Evolutionary conservation across 2,329 filamentous ascomycete genomes (phyloP), one percentile per base, ranked within the genome.

Genomic region (Helminthosporium solani): DNA sequence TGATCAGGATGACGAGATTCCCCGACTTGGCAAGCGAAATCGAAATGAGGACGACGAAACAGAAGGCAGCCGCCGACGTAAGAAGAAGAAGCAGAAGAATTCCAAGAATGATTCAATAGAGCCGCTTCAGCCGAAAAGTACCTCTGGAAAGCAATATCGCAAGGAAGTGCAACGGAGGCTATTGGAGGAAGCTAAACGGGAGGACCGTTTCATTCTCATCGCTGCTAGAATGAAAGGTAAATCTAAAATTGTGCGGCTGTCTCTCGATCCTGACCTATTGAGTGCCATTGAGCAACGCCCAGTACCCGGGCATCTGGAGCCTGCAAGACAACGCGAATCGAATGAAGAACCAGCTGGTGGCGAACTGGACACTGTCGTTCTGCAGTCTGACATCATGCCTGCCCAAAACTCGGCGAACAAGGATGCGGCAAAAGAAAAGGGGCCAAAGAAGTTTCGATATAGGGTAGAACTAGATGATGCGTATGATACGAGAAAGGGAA

Each of bases 141-240:
- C 70, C 20, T 71, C 74, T 8, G 73, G 73, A 8, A 67, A 72
- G 37, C 72, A 78, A 44, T 78, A 75, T 46, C 71, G 75, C 48
- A 73, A 73, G 42, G 71, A 76, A 52, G 70, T 76, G 36, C 70
- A 77, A 63, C 75, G 54, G 61, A 72, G 63, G 60, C 67, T 68
- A 12, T 52, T 72, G 8, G 68, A 73, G 3, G 66, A 72, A n/a
- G 70, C 70, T 1, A 68, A 64, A 49, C 70, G 68, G 11, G 69
- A 75, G 20, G 74, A 75, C 23, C 66, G 74, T 0, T 75, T 69
- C 44, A 73, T 75, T 40, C 65, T 74, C 44, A 67, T 76, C n/a
- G 68, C 70, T 39, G 75, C 74, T 12, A 66, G 68, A 14, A 70
- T 77, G 59, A 70, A 71, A 44, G 68, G 67, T 28, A 76, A 74